Base-by-base conservation (phyloP, 1,284 basidiomycete genomes). In the Pseudozyma sp. region DNA sequence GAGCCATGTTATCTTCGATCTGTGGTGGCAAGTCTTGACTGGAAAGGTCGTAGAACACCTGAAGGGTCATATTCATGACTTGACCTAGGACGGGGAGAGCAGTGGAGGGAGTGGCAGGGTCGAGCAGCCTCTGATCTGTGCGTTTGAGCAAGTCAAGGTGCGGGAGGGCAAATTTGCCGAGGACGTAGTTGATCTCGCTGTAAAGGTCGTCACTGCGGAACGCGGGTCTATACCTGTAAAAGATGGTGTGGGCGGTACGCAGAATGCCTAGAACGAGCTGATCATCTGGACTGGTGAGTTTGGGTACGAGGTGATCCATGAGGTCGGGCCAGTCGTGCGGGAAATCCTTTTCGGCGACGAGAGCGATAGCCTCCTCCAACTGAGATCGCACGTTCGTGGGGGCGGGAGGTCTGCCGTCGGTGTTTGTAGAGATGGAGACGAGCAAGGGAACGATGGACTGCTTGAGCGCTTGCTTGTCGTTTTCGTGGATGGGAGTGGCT, bases 171-270 rank as follows among this genome's bases (percentile, higher is more conserved):
- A 98, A 97, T 75, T 90, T 90, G 43, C 86, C 87, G 49, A 99
- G 88, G 55, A 98, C 96, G 68, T 92, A 88, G 86, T 97, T 97
- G 88, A 99, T 98, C 81, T 93, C 92, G 3, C 90, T 88, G 87
- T 92, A 99, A 52, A 99, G 90, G 44, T 88, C 85, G 86, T 99
- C 91, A 7, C 92, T 92, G 60, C 94, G 90, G 80, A 95, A 92
- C 79, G 92, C 92, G 5, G 93, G 90, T 56, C 96, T 90, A 96
- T 96, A 99, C 72, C 90, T 89, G 56, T 90, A 89, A 86, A 97
- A 98, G 81, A 99, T 98, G 43, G 94, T 94, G 85, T 98, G 96
- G 0, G 94, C 93, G 0, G 95, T 95, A 78, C 96, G 90, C 39
- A 99, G 88, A 8, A 99, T 92, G 56, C 92, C 93, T 40, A 94